Percentiles rank a stretch among this genome's conserved stretches.
These are phyloP conservation scores for Micromonas commoda DNA, from an alignment of 139 green algal genomes.

Conservation along the genomic window DNA sequence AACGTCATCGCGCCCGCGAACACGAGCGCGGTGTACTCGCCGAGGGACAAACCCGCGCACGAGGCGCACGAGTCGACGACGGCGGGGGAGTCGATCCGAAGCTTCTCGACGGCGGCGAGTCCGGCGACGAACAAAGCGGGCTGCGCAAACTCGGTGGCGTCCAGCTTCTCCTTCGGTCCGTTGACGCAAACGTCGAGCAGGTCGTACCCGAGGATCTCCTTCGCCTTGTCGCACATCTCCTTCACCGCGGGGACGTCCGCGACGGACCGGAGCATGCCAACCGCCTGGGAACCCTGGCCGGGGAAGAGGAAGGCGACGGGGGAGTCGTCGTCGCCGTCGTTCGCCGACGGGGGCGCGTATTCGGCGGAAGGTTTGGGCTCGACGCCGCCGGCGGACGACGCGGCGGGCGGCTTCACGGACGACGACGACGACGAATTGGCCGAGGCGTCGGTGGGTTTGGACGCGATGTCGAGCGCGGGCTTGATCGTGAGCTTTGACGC, in stretches of 20 bases:
- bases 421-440: too few species aligned
- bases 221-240: slow-evolving; percentile 68
- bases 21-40: slow-evolving; percentile 86
- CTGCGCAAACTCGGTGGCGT: slow-evolving; percentile 68
- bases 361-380: too few species aligned
- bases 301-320: slow-evolving; percentile 83
- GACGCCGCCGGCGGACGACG: too few species aligned
- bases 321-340: slow-evolving; percentile 28
- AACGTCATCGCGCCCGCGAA: slow-evolving; percentile 77
- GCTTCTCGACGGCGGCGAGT: slow-evolving; percentile 70
- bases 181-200: slow-evolving; percentile 58
- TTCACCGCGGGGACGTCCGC: slow-evolving; percentile 64
- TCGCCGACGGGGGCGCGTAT: too few species aligned
- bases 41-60: slow-evolving; percentile 74
- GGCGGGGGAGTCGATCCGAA: slow-evolving; percentile 45
- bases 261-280: slow-evolving; percentile 65
- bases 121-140: slow-evolving; percentile 83
- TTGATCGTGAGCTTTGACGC: too few species aligned
- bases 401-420: too few species aligned
- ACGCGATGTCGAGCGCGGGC: too few species aligned
- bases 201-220: slow-evolving; percentile 73
- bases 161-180: slow-evolving; percentile 73
- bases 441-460: too few species aligned
- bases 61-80: slow-evolving; percentile 41
- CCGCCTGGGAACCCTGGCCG: slow-evolving; percentile 77